These are phyloP conservation scores for Pleurotus ostreatus DNA, from an alignment of 768 basidiomycete species.

Conservation along the genomic window DNA sequence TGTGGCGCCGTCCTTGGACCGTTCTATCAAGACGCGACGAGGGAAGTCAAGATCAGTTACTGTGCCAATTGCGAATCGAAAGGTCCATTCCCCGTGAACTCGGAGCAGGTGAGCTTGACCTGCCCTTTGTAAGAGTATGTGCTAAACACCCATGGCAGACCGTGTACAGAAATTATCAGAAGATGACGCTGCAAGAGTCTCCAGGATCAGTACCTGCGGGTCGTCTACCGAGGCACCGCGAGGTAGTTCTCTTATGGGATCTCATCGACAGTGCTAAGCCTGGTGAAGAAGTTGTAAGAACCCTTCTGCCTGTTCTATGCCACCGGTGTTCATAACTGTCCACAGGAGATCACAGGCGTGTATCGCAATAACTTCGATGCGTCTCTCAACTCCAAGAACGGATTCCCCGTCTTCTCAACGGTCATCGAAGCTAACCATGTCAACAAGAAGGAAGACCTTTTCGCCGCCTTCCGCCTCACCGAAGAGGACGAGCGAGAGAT, in stretches of 20 bases:
- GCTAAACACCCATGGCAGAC: slow-evolving; percentile 51
- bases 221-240: slow-evolving; percentile 92
- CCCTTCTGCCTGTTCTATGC: background rate
- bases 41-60: slow-evolving; percentile 91
- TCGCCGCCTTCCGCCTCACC: slow-evolving; percentile 95
- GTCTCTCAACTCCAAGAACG: slow-evolving; percentile 96
- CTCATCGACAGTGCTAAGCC: slow-evolving; percentile 97
- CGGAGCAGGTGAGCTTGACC: slow-evolving; percentile 69
- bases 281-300: slow-evolving; percentile 90
- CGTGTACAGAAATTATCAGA: slow-evolving; percentile 97
- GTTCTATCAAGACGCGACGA: slow-evolving; percentile 95
- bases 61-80: slow-evolving; percentile 93
- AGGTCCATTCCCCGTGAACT: slow-evolving; percentile 95
- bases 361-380: slow-evolving; percentile 99
- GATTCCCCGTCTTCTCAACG: slow-evolving; percentile 98
- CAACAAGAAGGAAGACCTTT: slow-evolving; percentile 98
- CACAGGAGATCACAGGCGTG: slow-evolving; percentile 92
- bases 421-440: slow-evolving; percentile 97
- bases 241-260: slow-evolving; percentile 96
- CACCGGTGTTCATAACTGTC: slow-evolving; percentile 9
- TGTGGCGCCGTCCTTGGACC: slow-evolving; percentile 94
- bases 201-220: slow-evolving; percentile 98
- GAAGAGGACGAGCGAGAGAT: slow-evolving; percentile 97
- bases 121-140: background rate
- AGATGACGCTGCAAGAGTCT: slow-evolving; percentile 97